These are phyloP conservation scores for Periconia sp. DNA, from an alignment of 2,329 filamentous ascomycete genomes.

Conservation along the genomic window DNA sequence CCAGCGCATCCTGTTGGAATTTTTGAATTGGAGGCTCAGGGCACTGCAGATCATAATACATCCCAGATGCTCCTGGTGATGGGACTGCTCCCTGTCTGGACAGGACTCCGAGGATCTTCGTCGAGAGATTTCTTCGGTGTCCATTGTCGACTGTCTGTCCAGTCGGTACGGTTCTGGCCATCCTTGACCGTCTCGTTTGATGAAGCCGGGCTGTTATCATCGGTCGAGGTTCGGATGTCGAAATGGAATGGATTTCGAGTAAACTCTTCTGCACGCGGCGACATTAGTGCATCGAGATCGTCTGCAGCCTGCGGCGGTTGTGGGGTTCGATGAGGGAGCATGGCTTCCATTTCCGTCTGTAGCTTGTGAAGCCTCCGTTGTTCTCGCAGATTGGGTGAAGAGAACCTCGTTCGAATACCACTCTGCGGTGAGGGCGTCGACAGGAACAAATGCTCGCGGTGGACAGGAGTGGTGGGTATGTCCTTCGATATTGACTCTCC, in stretches of 20 bases:
- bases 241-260: conserved; percentile 59
- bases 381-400: conserved; percentile 47
- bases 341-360: conserved; percentile 47
- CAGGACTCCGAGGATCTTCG: conserved; percentile 75
- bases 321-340: conserved; percentile 35
- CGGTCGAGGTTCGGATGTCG: conserved; percentile 31
- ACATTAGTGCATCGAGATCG: conserved; percentile 65
- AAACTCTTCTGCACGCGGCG: conserved; percentile 75
- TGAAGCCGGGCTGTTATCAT: conserved; percentile 37
- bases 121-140: conserved; percentile 65
- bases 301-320: conserved; percentile 36
- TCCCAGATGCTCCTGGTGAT: conserved; percentile 82
- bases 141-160: conserved; percentile 41
- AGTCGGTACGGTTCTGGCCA: conserved; percentile 31
- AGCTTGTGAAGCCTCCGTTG: conserved; percentile 46
- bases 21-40: not conserved
- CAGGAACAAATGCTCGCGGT: conserved; percentile 32
- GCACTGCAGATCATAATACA: conserved; percentile 61
- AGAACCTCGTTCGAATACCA: conserved; percentile 44
- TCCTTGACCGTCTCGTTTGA: conserved; percentile 41
- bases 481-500: too few species aligned
- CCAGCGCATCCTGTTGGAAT: not conserved
- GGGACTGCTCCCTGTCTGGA: conserved; percentile 74
- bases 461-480: conserved; percentile 20
- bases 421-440: conserved; percentile 33